Base-by-base conservation (phyloP, 208 protist species). In the Crithidia thermophila region DNA sequence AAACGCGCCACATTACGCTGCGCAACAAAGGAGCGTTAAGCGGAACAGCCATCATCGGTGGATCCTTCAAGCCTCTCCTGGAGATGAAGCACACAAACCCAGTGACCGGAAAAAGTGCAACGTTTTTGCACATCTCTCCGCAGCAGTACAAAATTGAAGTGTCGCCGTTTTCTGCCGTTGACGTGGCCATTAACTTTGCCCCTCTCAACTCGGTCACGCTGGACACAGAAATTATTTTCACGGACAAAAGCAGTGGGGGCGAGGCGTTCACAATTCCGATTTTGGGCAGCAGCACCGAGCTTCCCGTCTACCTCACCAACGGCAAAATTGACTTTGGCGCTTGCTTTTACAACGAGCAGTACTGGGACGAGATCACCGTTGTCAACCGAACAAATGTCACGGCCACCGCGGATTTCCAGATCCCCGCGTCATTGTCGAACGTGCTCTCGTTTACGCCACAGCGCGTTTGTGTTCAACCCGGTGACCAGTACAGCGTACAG, bases 311-410 rank as follows among this genome's bases (percentile, higher is more conserved):
- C 67, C 71, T 96, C 11, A 77, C 79, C 9, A 83, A 64, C 5
- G 37, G 50, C 1, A 81, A 84, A 45, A 37, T 96, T 21, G 71
- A 93, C 47, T 91, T 94, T 51, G 58, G 73, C 5, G 92, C 87
- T 56, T 96, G 91, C 59, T 90, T 90, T 72, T 91, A 84, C 57
- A 86, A 79, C 33, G 75, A 71, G 20, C 77, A 67, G 18, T 95
- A 95, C 73, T 90, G 77, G 59, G 77, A 88, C 42, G 81, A 90
- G 57, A 72, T 93, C 31, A 77, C 39, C 7, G 61, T 95, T 3
- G 67, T 66, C 4, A 95, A 94, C 66, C 72, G 69, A 16, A 79
- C 81, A n/a, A 91, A 85, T 43, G 70, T 88, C 11, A 68, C 86
- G 1, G 83, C 75, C 1, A 59, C 64, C 18, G 75, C 66, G 18